Percentiles rank a stretch among this genome's conserved stretches.
Evolutionary conservation across 768 basidiomycete species (phyloP).

Genomic region (Amanita rimosa): DNA sequence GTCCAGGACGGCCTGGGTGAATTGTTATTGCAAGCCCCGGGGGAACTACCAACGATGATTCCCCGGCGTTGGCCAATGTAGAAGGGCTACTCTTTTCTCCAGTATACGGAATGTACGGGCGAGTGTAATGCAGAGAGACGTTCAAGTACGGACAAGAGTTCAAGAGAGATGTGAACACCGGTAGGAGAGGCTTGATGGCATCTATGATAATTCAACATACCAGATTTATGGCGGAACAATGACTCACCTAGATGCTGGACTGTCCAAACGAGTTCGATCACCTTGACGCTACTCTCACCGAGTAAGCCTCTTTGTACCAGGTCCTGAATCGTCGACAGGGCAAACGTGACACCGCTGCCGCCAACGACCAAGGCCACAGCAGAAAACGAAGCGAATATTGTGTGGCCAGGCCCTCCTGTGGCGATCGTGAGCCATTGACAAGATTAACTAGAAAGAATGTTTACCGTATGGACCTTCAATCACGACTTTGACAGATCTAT

Average conservation of each 20-base stretch:
- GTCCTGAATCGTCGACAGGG: slow-evolving; percentile 35
- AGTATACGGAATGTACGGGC: background rate
- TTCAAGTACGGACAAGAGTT: background rate
- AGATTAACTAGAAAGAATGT: background rate
- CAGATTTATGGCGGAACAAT: background rate
- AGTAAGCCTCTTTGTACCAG: slow-evolving; percentile 25
- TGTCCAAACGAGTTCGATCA: slow-evolving; percentile 43
- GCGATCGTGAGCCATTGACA: background rate
- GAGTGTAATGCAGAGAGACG: background rate
- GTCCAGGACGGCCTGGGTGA: slow-evolving; percentile 37
- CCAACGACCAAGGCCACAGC: slow-evolving; percentile 42
- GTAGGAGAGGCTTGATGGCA: background rate
- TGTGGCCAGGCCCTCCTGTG: slow-evolving; percentile 30
- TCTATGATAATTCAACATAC: background rate
- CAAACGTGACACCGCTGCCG: slow-evolving; percentile 50
- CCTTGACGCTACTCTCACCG: slow-evolving; percentile 24
- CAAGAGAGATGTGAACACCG: background rate
- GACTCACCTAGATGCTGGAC: slow-evolving; percentile 20
- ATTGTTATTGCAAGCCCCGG: slow-evolving; percentile 13
- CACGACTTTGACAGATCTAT: slow-evolving; percentile 19
- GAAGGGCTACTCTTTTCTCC: background rate
- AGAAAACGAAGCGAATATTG: slow-evolving; percentile 34
- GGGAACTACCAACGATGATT: background rate
- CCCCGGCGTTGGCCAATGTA: background rate
- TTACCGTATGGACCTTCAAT: slow-evolving; percentile 33